Evolutionary conservation across 2,329 filamentous ascomycete genomes (phyloP).

Genomic region (Penicillium sp.): DNA sequence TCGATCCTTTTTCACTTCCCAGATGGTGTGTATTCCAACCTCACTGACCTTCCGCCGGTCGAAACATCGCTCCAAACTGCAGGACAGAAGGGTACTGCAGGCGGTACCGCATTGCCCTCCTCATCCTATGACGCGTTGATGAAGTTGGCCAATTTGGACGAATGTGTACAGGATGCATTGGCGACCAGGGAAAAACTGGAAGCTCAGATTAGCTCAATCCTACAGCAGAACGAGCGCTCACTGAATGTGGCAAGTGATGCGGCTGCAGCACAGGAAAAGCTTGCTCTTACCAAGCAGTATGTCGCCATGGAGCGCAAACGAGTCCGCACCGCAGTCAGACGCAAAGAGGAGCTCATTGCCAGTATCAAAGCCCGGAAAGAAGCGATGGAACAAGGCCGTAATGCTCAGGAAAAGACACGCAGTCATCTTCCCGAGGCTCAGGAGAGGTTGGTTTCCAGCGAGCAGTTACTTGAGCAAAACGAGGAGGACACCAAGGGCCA

Average conservation of each 20-base stretch:
- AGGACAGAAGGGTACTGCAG: slow-evolving; percentile 37
- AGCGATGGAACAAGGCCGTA: slow-evolving; percentile 65
- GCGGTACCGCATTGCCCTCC: slow-evolving; percentile 57
- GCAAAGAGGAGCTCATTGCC: slow-evolving; percentile 65
- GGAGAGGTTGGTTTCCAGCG: slow-evolving; percentile 59
- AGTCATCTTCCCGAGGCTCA: slow-evolving; percentile 63
- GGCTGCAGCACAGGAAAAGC: slow-evolving; percentile 43
- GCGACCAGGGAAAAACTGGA: slow-evolving; percentile 72
- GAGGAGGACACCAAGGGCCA: slow-evolving; percentile 74
- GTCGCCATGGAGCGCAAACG: slow-evolving; percentile 65
- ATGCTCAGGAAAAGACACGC: slow-evolving; percentile 58
- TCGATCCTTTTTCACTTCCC: slow-evolving; percentile 80
- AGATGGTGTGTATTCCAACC: slow-evolving; percentile 81
- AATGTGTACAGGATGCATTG: slow-evolving; percentile 86
- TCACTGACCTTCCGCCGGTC: slow-evolving; percentile 62
- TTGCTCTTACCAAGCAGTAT: slow-evolving; percentile 47
- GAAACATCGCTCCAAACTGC: slow-evolving; percentile 20
- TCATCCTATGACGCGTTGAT: slow-evolving; percentile 87
- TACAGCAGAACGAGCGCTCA: slow-evolving; percentile 39
- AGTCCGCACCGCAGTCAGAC: slow-evolving; percentile 61
- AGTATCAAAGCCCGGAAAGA: slow-evolving; percentile 66
- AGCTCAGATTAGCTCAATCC: slow-evolving; percentile 67
- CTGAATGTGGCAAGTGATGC: slow-evolving; percentile 34
- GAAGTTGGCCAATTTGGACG: slow-evolving; percentile 82
- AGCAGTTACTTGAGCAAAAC: slow-evolving; percentile 55